Evolutionary conservation across 208 protist species (phyloP).

Genomic region (Crithidia mellificae): DNA sequence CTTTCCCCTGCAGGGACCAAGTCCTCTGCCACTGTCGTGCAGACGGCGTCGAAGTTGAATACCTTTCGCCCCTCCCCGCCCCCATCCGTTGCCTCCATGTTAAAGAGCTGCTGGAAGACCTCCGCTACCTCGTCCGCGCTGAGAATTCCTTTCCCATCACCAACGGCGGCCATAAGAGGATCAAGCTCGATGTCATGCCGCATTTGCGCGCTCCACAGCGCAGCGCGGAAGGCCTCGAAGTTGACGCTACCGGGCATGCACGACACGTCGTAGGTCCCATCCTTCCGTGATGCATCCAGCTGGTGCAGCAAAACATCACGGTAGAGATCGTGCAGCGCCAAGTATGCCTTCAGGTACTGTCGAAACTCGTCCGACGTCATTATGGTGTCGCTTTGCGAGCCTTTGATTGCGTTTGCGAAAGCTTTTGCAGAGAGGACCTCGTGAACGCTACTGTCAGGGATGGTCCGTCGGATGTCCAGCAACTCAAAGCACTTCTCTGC

Average conservation of each 20-base stretch:
- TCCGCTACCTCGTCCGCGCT: slow-evolving; percentile 14
- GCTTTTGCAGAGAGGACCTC: slow-evolving; percentile 36
- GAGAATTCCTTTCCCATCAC: slow-evolving; percentile 12
- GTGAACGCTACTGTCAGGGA: slow-evolving; percentile 40
- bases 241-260: slow-evolving; percentile 13
- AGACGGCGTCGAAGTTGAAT: slow-evolving; percentile 25
- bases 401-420: slow-evolving; percentile 23
- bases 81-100: slow-evolving; percentile 1
- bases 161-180: slow-evolving; percentile 13
- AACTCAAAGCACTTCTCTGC: slow-evolving; percentile 31
- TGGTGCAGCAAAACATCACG: slow-evolving; percentile 31
- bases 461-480: slow-evolving; percentile 30
- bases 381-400: slow-evolving; percentile 15
- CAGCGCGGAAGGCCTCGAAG: slow-evolving; percentile 17
- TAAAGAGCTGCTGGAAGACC: slow-evolving; percentile 9
- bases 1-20: slow-evolving; percentile 9
- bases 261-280: slow-evolving; percentile 6
- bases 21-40: slow-evolving; percentile 12
- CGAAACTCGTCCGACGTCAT: slow-evolving; percentile 21
- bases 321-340: slow-evolving; percentile 40
- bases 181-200: slow-evolving; percentile 22
- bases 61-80: slow-evolving; percentile 3
- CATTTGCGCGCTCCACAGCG: slow-evolving; percentile 17
- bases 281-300: slow-evolving; percentile 1
- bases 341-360: slow-evolving; percentile 33